Base-by-base conservation (phyloP, 306 rosid species). In the Potentilla sterilis region DNA sequence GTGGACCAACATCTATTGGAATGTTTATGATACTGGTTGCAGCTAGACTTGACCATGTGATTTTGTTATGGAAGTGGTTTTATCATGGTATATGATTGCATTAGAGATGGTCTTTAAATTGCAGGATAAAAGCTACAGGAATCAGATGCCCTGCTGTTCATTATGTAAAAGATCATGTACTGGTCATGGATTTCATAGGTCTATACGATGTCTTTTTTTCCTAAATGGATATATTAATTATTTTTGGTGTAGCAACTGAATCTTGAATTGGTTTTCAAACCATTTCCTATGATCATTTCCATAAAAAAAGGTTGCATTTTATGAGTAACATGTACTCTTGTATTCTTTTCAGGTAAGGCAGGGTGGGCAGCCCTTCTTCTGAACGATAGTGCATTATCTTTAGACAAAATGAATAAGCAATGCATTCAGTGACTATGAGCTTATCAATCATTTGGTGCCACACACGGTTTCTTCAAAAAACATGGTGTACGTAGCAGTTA, bases 301-400 rank as follows among this genome's bases (percentile, higher is more conserved):
- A 51, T 42, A 68, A 42, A 6, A 11, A 0, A 12, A 15, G 0
- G 48, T 57, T 79, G 48, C 28, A 28, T 28, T 28, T 28, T 28
- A 0, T 28, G 83, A 71, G 37, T 73, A 21, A 74, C 71, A 19
- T 47, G 70, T 78, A 59, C 65, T 68, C 14, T 58, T 70, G 76
- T 81, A 72, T 46, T 72, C 48, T 79, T n/a, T 54, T 10, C 82
- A 94, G 97, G 98, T 78, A 94, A 82, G 74, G 72, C 83, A 15
- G 96, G 97, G 77, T 89, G 96, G 90, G 94, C 97, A 15, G 98
- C 97, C 16, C 97, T 94, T 73, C 93, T 91, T 79, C 97, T 94
- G 65, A 91, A 88, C 78, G 96, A 94, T 77, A 96, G 93, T 51
- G 86, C 84, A 67, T 82, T 88, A 75, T 91, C 98, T 46, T 75